Conservation (phyloP, 2,329 filamentous ascomycete species). For the Ophiostoma piceae region DNA sequence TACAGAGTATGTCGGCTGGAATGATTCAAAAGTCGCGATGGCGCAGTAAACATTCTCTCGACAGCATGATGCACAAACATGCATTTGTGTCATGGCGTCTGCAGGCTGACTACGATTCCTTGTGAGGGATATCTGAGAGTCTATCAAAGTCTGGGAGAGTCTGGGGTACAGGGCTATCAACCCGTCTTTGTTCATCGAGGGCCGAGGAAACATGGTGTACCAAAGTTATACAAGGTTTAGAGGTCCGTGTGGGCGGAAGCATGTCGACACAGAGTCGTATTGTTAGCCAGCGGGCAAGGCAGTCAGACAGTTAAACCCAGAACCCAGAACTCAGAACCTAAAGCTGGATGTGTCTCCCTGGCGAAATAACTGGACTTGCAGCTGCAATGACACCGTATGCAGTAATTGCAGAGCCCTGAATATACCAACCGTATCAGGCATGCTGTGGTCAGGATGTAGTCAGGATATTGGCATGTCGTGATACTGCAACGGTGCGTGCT, state of each 20-base stretch:
- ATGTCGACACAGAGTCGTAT: neutral
- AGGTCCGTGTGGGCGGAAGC: constrained; percentile 4
- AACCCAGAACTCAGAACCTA: neutral
- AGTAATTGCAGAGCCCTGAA: neutral
- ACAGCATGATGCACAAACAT: neutral
- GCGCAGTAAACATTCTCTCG: neutral
- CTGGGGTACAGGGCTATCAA: neutral
- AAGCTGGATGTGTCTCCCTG: neutral
- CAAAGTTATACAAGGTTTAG: neutral
- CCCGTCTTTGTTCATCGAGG: neutral
- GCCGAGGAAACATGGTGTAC: neutral
- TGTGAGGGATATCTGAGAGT: neutral
- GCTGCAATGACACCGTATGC: neutral
- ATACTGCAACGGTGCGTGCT: neutral
- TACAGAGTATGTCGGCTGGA: neutral
- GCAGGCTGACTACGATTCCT: neutral
- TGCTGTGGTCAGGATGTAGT: neutral
- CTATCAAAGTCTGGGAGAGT: neutral
- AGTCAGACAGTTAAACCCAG: neutral
- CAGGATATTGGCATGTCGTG: neutral
- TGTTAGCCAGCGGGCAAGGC: neutral
- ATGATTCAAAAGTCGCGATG: neutral
- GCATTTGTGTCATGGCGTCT: neutral
- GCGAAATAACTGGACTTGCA: neutral
- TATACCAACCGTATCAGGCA: neutral